Evolutionary conservation across 2,329 filamentous ascomycete genomes (phyloP).

Genomic region (Fusarium papillatum): DNA sequence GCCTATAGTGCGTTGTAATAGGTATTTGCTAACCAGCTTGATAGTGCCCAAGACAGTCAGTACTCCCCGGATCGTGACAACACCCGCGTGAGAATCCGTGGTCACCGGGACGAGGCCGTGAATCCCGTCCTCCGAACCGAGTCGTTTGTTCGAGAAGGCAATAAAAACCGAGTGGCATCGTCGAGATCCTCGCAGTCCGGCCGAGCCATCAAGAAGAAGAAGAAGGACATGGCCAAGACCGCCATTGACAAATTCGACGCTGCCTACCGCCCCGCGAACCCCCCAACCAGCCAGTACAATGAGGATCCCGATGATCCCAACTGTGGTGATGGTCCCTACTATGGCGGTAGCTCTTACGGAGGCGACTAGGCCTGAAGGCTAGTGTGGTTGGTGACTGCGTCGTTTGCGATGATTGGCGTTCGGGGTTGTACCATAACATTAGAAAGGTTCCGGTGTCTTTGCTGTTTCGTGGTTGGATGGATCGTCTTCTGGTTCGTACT

Average conservation of each 20-base stretch:
- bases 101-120: not conserved
- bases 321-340: not conserved
- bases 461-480: not conserved
- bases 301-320: not conserved
- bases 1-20: not conserved
- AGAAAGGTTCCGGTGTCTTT: not conserved
- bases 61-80: not conserved
- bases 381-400: not conserved
- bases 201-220: not conserved
- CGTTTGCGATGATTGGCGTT: not conserved
- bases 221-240: not conserved
- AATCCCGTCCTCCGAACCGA: constrained; percentile 9
- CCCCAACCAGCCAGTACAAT: not conserved
- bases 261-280: not conserved
- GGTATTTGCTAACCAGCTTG: constrained; percentile 5
- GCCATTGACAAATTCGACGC: not conserved
- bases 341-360: not conserved
- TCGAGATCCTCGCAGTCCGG: not conserved
- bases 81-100: constrained; percentile 7
- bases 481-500: not conserved
- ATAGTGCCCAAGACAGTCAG: not conserved
- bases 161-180: not conserved
- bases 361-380: not conserved
- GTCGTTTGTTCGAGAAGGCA: constrained; percentile 8
- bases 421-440: not conserved